These are phyloP conservation scores for Nannizzia gypsea DNA, from an alignment of 2,329 filamentous ascomycete genomes.

Conservation along the genomic window DNA sequence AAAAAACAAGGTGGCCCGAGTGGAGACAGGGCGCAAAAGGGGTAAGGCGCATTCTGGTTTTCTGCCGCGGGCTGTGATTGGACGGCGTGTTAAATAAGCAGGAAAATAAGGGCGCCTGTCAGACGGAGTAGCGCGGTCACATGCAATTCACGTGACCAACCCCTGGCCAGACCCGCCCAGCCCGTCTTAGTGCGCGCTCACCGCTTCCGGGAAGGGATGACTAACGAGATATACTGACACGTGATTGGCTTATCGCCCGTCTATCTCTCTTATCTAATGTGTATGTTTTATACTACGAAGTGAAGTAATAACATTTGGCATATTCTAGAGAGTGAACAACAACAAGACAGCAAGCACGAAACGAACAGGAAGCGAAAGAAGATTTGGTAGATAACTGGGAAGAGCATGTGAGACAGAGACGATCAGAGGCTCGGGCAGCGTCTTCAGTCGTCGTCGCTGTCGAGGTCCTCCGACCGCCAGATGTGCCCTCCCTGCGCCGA, in stretches of 20 bases:
- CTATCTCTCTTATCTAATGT: not conserved
- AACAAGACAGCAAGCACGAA: no score
- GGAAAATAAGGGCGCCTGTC: not conserved
- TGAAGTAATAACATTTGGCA: not conserved
- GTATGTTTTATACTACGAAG: no score
- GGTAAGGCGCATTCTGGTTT: not conserved
- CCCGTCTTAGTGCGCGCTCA: not conserved
- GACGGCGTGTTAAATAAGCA: not conserved
- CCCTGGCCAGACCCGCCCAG: not conserved
- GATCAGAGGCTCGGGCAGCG: not conserved
- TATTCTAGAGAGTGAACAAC: not conserved
- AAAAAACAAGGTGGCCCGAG: not conserved
- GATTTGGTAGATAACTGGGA: no score
- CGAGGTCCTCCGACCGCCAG: not conserved
- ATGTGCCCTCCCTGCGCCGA: not conserved
- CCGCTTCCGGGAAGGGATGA: not conserved
- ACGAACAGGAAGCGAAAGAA: no score
- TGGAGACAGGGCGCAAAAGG: not conserved
- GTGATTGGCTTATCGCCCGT: constrained; percentile 1
- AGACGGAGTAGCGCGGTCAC: not conserved
- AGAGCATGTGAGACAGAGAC: not conserved
- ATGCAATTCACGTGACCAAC: not conserved
- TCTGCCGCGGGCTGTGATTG: not conserved
- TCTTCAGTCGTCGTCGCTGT: not conserved
- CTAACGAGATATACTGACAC: not conserved